Conservation (phyloP, 306 rosid species). For the Cucurbita pepo region DNA sequence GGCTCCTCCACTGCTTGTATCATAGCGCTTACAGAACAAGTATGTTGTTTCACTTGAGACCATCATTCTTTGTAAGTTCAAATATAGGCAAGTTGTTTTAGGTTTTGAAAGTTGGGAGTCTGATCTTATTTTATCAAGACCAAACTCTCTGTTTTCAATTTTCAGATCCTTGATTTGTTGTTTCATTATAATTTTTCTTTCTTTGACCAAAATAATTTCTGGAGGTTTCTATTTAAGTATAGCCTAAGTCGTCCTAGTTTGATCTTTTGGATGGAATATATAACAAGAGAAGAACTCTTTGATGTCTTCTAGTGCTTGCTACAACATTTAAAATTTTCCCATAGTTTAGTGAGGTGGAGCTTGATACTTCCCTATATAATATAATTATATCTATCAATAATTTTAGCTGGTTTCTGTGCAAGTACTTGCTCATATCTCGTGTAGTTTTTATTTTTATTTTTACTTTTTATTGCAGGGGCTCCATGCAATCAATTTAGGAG, state of each 20-base stretch:
- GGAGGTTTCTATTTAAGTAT: background rate
- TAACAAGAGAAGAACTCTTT: background rate
- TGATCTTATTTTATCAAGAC: background rate
- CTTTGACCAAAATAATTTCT: background rate
- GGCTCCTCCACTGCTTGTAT: conserved; percentile 99
- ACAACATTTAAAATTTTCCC: background rate
- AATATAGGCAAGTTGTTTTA: conserved; percentile 2
- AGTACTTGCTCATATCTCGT: background rate
- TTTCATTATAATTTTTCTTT: background rate
- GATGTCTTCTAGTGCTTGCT: background rate
- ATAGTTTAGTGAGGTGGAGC: background rate
- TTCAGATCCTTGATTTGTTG: background rate
- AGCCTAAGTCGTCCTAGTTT: background rate
- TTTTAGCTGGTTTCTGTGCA: background rate
- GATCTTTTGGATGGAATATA: background rate
- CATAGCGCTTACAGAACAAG: conserved; percentile 83
- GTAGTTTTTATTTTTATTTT: background rate
- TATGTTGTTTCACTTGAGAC: conserved; percentile 12
- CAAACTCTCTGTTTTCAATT: background rate
- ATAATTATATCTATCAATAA: background rate
- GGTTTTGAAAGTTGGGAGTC: background rate
- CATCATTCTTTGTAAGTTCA: background rate
- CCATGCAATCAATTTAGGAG: conserved; percentile 89
- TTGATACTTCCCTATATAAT: background rate
- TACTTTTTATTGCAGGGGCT: conserved; percentile 37